A percentile compares a stretch with the other conserved stretches of the same genome.
These are phyloP conservation scores for Ascochyta koolunga DNA, from an alignment of 2,329 filamentous ascomycete species.

Conservation along the genomic window DNA sequence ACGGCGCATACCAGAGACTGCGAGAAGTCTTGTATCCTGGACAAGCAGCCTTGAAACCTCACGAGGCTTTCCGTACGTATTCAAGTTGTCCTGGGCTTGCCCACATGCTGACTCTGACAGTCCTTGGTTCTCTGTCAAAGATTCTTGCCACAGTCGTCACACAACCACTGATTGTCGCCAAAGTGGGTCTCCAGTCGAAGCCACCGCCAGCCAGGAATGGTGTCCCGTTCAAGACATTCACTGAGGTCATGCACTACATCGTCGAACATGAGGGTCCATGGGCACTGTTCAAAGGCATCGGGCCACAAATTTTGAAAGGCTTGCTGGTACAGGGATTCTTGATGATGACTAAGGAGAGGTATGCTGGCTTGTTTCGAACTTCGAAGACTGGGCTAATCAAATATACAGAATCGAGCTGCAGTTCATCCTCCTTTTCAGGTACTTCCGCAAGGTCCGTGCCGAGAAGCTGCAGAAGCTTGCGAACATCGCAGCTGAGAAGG, in stretches of 20 bases:
- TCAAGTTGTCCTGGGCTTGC: neutral
- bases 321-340: constrained; percentile 91
- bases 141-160: constrained; percentile 88
- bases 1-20: constrained; percentile 92
- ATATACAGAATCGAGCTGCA: constrained; percentile 77
- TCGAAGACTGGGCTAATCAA: constrained; percentile 15
- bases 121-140: constrained; percentile 92
- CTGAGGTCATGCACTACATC: constrained; percentile 95
- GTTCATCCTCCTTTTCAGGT: constrained; percentile 85
- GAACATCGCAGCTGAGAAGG: constrained; percentile 65
- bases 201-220: constrained; percentile 83
- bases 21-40: constrained; percentile 78
- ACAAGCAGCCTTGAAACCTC: constrained; percentile 75
- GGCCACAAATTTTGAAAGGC: constrained; percentile 90
- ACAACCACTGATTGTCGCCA: constrained; percentile 95
- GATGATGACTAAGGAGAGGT: constrained; percentile 99
- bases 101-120: constrained; percentile 53
- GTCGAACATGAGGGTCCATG: constrained; percentile 81
- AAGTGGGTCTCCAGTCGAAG: constrained; percentile 93
- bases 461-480: constrained; percentile 73
- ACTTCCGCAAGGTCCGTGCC: constrained; percentile 72
- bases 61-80: constrained; percentile 87
- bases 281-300: constrained; percentile 96
- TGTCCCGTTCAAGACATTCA: constrained; percentile 90
- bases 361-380: constrained; percentile 33